Evolutionary conservation across 306 rosid species (phyloP), one percentile per base, ranked within the genome.

Genomic region (Medicago ruthenica): DNA sequence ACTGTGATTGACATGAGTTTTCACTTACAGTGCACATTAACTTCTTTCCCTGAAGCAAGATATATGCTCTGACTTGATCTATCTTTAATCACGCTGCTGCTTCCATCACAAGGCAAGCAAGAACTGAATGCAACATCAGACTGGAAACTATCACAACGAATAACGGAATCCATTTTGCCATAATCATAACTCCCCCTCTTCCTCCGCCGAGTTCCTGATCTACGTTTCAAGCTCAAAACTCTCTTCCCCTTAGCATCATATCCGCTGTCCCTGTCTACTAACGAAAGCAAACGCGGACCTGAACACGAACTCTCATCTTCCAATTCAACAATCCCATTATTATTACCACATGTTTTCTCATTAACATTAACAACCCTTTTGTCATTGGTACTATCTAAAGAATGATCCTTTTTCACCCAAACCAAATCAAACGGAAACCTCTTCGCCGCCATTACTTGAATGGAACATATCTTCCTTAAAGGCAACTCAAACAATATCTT

Each of bases 351-450:
- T 50, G 18, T 79, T 13, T 51, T 79, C 73, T 86, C 80, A 7
- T 31, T 34, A 61, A 50, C 83, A 57, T 21, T 6, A 65, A 45
- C 53, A 71, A 75, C 65, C 50, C 53, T 27, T 66, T 71, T 80
- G 59, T 31, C 87, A 81, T 74, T 65, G 50, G 72, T 76, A 67
- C 78, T 42, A 44, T 71, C 9, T 20, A 47, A 73, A 1, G 73
- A 59, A 48, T 79, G 82, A 60, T 64, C 86, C 68, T 76, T 70
- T 70, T 75, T 70, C 34, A 75, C 76, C 80, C 84, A 14, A 67
- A 90, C 60, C 63, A 90, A 78, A 84, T 91, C 89, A 75, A 88
- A 89, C 18, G 98, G 96, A 72, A 90, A 87, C 83, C 85, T 92
- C 22, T 77, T 82, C 73, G 62, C 75, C 3, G 80, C 89, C 78